Conservation (phyloP, 2,329 filamentous ascomycete genomes). For the Zopfia rhizophila region DNA sequence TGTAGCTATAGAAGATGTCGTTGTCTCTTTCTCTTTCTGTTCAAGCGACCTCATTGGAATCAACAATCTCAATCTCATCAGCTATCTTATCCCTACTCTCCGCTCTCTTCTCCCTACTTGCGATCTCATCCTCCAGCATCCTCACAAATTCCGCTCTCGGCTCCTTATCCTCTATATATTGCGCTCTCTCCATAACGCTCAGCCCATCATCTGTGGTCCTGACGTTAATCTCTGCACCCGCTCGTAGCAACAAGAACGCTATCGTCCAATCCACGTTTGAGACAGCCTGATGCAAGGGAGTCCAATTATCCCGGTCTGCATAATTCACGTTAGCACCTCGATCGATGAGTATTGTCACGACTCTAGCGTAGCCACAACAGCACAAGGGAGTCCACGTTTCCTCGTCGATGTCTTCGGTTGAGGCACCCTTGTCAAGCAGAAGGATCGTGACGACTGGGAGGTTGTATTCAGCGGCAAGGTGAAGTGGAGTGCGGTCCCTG, state of each 20-base stretch:
- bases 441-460: constrained; percentile 2
- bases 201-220: constrained; percentile 28
- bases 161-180: constrained; percentile 14
- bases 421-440: constrained; percentile 3
- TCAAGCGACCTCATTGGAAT: too few relatives aligned
- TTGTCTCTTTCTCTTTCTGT: too few relatives aligned
- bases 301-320: constrained; percentile 23
- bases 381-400: constrained; percentile 27
- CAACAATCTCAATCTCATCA: too few relatives aligned
- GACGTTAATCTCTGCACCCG: constrained; percentile 18
- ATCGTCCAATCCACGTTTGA: constrained; percentile 3
- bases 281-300: constrained; percentile 26
- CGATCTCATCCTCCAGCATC: constrained; percentile 3
- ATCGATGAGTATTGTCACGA: constrained; percentile 15
- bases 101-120: constrained; percentile 2
- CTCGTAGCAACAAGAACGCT: constrained; percentile 6
- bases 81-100: constrained; percentile 1
- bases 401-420: constrained; percentile 16
- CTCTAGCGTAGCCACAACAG: constrained; percentile 2
- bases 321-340: constrained; percentile 24
- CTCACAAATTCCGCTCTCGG: neutral
- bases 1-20: too few relatives aligned
- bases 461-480: constrained; percentile 18
- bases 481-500: constrained; percentile 17
- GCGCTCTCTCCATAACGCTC: constrained; percentile 22